phyloP scores from a whole-genome alignment of 164 flowering plant genomes.

The Dillenia suffruticosa region DNA sequence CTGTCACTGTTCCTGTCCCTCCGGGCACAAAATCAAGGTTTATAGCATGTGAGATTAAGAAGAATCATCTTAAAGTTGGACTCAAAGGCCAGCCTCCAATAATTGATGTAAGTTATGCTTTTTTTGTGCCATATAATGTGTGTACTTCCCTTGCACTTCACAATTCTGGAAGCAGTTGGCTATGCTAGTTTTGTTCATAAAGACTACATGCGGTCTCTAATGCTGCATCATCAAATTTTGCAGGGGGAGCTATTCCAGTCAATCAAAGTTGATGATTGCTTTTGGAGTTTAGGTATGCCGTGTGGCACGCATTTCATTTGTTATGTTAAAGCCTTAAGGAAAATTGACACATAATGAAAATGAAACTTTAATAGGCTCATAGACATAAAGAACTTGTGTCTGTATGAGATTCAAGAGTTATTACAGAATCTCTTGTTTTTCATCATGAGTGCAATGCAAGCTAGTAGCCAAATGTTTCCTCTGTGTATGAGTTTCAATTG shows the following conservation, averaged over 20 bases:
- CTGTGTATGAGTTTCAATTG: no score
- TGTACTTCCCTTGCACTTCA: background rate
- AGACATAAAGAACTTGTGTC: no score
- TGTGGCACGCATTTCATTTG: background rate
- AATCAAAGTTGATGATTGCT: conserved; percentile 84
- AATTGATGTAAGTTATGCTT: conserved; percentile 60
- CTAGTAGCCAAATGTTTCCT: no score
- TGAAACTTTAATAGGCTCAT: no score
- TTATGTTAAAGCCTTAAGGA: no score
- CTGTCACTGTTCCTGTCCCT: conserved; percentile 67
- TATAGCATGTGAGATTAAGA: conserved; percentile 77
- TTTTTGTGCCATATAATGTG: background rate
- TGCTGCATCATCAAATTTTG: conserved; percentile 8
- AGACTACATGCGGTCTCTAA: no score
- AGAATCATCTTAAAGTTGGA: conserved; percentile 77
- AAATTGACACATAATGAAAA: no score
- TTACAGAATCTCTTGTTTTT: no score
- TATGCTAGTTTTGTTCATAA: no score
- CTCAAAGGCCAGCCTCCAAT: conserved; percentile 90
- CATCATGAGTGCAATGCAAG: no score
- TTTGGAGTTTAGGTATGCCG: conserved; percentile 88
- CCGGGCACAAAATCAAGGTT: conserved; percentile 79
- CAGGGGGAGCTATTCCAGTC: conserved; percentile 74
- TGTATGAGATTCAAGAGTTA: no score
- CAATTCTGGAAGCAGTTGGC: no score